phyloP scores from a whole-genome alignment of 768 basidiomycete genomes.

The Lentinula detonsa region DNA sequence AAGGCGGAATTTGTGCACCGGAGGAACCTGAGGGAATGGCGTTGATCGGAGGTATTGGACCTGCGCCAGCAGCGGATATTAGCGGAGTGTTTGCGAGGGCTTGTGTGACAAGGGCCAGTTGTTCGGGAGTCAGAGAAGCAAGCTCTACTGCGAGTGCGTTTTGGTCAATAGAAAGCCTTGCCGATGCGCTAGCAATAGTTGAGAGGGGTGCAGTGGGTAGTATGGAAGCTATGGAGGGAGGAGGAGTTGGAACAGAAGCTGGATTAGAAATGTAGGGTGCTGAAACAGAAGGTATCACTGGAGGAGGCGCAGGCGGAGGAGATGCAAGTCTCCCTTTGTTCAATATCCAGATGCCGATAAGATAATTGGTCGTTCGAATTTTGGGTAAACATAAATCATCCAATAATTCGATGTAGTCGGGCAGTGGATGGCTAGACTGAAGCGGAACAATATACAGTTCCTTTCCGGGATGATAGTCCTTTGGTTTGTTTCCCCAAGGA shows the following conservation, averaged over 20 bases:
- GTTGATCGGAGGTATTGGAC: not conserved
- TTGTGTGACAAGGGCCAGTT: conserved; percentile 63
- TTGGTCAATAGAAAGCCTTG: conserved; percentile 32
- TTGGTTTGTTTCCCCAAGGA: conserved; percentile 75
- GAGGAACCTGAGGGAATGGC: conserved; percentile 8
- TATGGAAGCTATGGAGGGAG: conserved; percentile 9
- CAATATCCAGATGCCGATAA: conserved; percentile 83
- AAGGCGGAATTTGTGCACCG: conserved; percentile 8
- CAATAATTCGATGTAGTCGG: conserved; percentile 81
- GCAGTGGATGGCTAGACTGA: conserved; percentile 55
- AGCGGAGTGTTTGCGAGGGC: conserved; percentile 38
- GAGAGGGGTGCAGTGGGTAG: conserved; percentile 9
- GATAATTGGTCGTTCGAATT: conserved; percentile 52
- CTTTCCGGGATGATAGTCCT: conserved; percentile 70
- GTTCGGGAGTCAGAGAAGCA: conserved; percentile 69
- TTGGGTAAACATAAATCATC: conserved; percentile 71
- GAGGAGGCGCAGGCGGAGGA: conserved; percentile 24
- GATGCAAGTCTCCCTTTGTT: conserved; percentile 71
- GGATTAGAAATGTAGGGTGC: not conserved
- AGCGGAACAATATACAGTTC: conserved; percentile 87
- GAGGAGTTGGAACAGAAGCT: conserved; percentile 11
- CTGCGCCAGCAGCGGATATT: conserved; percentile 15
- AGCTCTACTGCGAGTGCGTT: conserved; percentile 64
- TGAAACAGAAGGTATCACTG: conserved; percentile 9
- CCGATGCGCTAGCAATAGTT: conserved; percentile 15